Conservation (phyloP, 1,139 yeast genomes). For the Lodderomyces pseudojiufengensis region DNA sequence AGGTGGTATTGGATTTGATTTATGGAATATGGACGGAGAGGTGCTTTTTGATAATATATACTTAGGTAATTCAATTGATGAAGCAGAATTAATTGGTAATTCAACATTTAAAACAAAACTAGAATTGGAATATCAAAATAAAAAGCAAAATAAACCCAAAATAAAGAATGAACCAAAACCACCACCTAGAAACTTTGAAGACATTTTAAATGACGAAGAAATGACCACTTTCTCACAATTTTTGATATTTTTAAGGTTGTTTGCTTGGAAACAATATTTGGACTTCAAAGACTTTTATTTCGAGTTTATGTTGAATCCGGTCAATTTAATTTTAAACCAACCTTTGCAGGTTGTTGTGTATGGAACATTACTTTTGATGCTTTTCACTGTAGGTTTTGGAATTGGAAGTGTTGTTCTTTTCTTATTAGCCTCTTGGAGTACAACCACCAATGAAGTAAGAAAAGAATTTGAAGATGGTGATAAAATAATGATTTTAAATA, state of each 20-base stretch:
- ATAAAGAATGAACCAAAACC: slow-evolving; percentile 31
- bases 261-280: slow-evolving; percentile 20
- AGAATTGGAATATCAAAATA: slow-evolving; percentile 47
- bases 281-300: slow-evolving; percentile 30
- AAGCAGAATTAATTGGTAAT: slow-evolving; percentile 83
- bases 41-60: slow-evolving; percentile 80
- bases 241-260: slow-evolving; percentile 19
- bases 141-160: slow-evolving; percentile 38
- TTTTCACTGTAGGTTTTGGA: slow-evolving; percentile 41
- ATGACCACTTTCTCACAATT: slow-evolving; percentile 18
- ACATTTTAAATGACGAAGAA: slow-evolving; percentile 30
- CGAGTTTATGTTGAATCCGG: slow-evolving; percentile 42
- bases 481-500: slow-evolving; percentile 1
- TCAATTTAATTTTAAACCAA: slow-evolving; percentile 34
- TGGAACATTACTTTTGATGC: slow-evolving; percentile 36
- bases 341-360: slow-evolving; percentile 51
- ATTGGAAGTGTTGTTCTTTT: slow-evolving; percentile 33
- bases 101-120: slow-evolving; percentile 63
- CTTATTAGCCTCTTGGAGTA: slow-evolving; percentile 9
- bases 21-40: slow-evolving; percentile 82
- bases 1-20: slow-evolving; percentile 83
- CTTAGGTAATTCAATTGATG: slow-evolving; percentile 74
- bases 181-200: slow-evolving; percentile 43
- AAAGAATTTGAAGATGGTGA: slow-evolving; percentile 9
- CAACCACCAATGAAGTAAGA: slow-evolving; percentile 1